Evolutionary conservation across 2,329 filamentous ascomycete genomes (phyloP).

Genomic region (Aspergillus felis): DNA sequence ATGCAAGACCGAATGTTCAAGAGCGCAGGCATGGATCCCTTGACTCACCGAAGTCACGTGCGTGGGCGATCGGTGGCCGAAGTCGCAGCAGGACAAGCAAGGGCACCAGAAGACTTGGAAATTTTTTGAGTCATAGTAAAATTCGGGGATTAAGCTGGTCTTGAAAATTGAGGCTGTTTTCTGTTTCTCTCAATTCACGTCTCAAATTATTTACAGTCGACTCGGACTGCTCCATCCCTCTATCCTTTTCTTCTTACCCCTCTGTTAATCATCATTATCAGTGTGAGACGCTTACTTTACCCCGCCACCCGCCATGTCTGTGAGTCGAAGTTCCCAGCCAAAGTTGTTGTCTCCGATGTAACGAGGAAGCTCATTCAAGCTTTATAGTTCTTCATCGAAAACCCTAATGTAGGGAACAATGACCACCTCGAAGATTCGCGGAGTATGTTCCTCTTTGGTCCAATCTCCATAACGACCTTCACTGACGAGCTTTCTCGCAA

Average conservation of each 20-base stretch:
- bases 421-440: constrained; percentile 74
- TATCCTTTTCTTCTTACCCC: not conserved
- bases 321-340: constrained; percentile 21
- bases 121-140: constrained; percentile 1
- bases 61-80: not conserved
- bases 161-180: not conserved
- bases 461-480: not conserved
- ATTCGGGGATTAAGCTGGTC: not conserved
- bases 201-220: not conserved
- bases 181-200: not conserved
- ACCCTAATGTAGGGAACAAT: constrained; percentile 74
- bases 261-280: not conserved
- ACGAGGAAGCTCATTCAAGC: constrained; percentile 3
- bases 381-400: constrained; percentile 68
- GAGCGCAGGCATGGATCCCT: not conserved
- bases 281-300: constrained; percentile 4
- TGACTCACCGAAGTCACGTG: constrained; percentile 29
- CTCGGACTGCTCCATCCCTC: not conserved
- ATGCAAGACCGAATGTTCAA: not conserved
- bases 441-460: constrained; percentile 53
- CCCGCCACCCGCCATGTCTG: constrained; percentile 30
- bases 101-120: not conserved
- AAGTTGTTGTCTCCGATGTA: constrained; percentile 1
- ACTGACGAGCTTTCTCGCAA: constrained; percentile 1
- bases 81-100: not conserved